Conservation (phyloP, 106 monocot species). For the Phalaenopsis equestris region DNA sequence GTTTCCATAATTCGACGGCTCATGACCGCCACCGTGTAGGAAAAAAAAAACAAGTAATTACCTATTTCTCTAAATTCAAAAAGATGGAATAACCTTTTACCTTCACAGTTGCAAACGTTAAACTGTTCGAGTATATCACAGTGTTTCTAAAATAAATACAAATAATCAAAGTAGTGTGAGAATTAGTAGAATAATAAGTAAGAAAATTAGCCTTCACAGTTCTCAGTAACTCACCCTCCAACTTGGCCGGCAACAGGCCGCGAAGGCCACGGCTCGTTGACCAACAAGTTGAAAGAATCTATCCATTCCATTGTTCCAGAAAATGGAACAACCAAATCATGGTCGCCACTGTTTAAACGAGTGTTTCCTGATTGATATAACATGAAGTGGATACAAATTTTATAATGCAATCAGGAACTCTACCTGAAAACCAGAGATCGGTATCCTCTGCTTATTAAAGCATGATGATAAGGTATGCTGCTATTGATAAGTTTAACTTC, state of each 20-base stretch:
- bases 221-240: slow-evolving; percentile 24
- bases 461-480: slow-evolving; percentile 27
- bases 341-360: slow-evolving; percentile 33
- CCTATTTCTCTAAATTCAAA: not conserved
- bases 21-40: slow-evolving; percentile 9
- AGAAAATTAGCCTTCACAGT: not conserved
- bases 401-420: not conserved
- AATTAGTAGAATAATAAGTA: not conserved
- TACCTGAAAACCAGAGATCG: slow-evolving; percentile 49
- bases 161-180: not conserved
- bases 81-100: not conserved
- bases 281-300: slow-evolving; percentile 34
- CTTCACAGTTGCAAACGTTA: slow-evolving; percentile 23
- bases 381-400: not conserved
- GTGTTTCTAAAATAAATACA: slow-evolving; percentile 4
- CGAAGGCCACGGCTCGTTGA: slow-evolving; percentile 38
- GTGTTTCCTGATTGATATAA: not conserved
- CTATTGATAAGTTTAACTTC: not conserved
- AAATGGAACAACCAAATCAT: slow-evolving; percentile 36
- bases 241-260: slow-evolving; percentile 36
- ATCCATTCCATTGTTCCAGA: slow-evolving; percentile 46
- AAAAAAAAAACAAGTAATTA: not conserved
- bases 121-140: slow-evolving; percentile 8
- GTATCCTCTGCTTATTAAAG: slow-evolving; percentile 33
- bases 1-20: not conserved